These are phyloP conservation scores for Trichoderma virens DNA, from an alignment of 495 filamentous ascomycete species.

Conservation along the genomic window DNA sequence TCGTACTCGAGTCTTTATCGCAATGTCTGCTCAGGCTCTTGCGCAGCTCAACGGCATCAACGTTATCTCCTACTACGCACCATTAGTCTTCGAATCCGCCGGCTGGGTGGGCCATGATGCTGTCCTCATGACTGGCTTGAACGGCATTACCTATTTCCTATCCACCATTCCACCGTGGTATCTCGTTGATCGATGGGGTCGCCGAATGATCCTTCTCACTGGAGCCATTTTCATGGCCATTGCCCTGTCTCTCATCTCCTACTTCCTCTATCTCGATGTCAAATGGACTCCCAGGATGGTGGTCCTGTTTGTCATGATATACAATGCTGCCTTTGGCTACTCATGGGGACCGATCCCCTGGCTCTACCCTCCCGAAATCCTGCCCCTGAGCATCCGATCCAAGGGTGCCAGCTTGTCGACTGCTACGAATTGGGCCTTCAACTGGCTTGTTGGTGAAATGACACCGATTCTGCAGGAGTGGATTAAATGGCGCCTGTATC, in stretches of 20 bases:
- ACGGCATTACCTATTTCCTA: conserved; percentile 81
- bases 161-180: conserved; percentile 97
- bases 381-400: conserved; percentile 92
- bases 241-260: conserved; percentile 86
- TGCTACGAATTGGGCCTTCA: conserved; percentile 96
- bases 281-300: conserved; percentile 69
- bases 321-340: conserved; percentile 95
- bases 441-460: conserved; percentile 92
- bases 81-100: conserved; percentile 90
- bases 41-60: conserved; percentile 98
- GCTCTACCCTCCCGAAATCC: conserved; percentile 96
- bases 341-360: conserved; percentile 99
- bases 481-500: conserved; percentile 88
- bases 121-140: conserved; percentile 96
- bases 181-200: conserved; percentile 87
- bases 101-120: conserved; percentile 87
- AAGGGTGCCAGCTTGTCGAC: conserved; percentile 97
- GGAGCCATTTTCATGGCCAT: conserved; percentile 88
- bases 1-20: conserved; percentile 86
- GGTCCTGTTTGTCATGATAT: conserved; percentile 93
- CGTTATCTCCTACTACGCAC: conserved; percentile 98
- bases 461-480: conserved; percentile 85
- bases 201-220: conserved; percentile 81
- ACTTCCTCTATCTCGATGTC: conserved; percentile 88
- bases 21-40: conserved; percentile 95